phyloP scores from a whole-genome alignment of 1,284 basidiomycete genomes.

The Apiotrichum gamsii region DNA sequence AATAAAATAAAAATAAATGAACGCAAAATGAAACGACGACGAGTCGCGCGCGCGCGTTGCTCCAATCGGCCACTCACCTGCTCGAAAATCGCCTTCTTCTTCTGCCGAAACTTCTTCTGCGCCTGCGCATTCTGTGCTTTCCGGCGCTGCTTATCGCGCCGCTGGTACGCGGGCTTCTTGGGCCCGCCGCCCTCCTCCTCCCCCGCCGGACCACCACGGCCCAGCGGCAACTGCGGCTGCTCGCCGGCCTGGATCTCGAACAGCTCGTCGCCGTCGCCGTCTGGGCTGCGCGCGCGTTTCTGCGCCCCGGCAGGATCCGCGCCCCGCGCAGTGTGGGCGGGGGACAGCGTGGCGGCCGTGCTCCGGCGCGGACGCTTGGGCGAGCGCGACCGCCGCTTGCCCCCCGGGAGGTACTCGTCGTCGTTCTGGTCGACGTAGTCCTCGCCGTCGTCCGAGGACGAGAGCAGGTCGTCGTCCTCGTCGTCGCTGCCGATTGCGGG shows the following conservation, averaged over 20 bases:
- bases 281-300: neutral
- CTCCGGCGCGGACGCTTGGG: neutral
- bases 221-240: neutral
- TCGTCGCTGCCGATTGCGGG: no score
- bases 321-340: neutral
- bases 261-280: neutral
- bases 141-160: constrained; percentile 22
- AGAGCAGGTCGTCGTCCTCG: neutral
- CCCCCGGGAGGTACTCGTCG: neutral
- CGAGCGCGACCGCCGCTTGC: neutral
- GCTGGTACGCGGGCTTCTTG: constrained; percentile 15
- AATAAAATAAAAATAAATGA: no score
- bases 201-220: neutral
- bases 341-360: neutral
- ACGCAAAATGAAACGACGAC: no score
- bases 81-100: constrained; percentile 24
- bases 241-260: neutral
- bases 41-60: no score
- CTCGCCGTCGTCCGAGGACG: neutral
- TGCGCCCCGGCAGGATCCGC: neutral
- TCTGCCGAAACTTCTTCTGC: constrained; percentile 24
- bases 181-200: neutral
- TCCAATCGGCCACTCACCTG: constrained; percentile 13
- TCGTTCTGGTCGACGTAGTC: neutral
- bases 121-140: constrained; percentile 27